Evolutionary conservation across 805 yeast species (phyloP), one percentile per base, ranked within the genome.

Genomic region (Pichia pseudocactophila): DNA sequence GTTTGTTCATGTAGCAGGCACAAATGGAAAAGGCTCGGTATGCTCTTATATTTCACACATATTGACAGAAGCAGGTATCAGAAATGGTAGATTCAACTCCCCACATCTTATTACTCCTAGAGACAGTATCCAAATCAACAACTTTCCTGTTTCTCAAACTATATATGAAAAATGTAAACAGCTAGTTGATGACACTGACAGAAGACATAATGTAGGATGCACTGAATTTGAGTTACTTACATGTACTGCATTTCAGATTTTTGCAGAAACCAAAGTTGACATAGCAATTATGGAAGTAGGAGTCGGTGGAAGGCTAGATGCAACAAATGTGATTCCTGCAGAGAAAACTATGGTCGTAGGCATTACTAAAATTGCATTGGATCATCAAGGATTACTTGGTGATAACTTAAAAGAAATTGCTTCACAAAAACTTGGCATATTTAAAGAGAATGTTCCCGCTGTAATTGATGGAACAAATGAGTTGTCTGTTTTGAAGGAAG

Each of bases 1-100:
- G 2, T 76, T 77, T 54, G 66, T 92, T n/a, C 98, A 92, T 56
- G 73, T 92, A 4, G 96, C 96, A 0, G 98, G 98, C 0, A 90
- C 98, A 8, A 90, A 90, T 57, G 98, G 98, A 0, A 90, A 90
- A 56, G 98, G 98, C 0, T 88, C 97, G 0, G 84, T 89, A 0
- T 78, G 95, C 45, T 80, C 96, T 0, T 89, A 88, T 57, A 45
- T 92, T 8, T 70, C 87, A 3, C 76, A 87, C 15, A 68, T 81
- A 2, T 60, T 89, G 20, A 68, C 74, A 17, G 57, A 59, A 12
- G 67, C 75, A 18, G 65, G 64, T 1, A 61, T 74, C 33, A 56
- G 61, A 22, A 76, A 78, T 40, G 97, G 97, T 0, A 74, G 81
- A 47, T 90, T 88, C 65, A 88, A 94, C 1, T 82, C 95, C 3